These are phyloP conservation scores for Rhizophora apiculata DNA, from an alignment of 345 rosid species.

Conservation along the genomic window DNA sequence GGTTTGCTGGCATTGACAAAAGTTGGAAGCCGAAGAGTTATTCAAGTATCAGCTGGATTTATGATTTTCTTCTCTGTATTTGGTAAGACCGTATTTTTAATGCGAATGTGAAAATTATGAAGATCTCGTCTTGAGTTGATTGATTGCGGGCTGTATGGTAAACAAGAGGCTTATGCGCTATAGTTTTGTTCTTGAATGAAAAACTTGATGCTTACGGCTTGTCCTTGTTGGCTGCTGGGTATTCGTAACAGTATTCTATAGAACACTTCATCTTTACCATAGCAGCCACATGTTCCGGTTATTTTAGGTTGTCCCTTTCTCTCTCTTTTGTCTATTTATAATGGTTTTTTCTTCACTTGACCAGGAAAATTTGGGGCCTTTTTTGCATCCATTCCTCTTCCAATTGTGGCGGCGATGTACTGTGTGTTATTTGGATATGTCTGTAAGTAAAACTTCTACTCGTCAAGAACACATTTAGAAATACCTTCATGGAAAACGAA, in stretches of 20 bases:
- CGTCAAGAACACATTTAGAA: too few species aligned
- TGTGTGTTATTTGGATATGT: constrained; percentile 82
- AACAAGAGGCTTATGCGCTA: too few species aligned
- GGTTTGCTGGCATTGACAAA: constrained; percentile 22
- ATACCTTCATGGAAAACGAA: too few species aligned
- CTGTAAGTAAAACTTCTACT: constrained; percentile 42
- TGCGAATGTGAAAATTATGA: not conserved
- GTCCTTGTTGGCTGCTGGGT: too few species aligned
- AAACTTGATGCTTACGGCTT: too few species aligned
- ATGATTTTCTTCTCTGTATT: constrained; percentile 28
- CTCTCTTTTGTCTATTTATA: not conserved
- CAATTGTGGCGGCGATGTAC: constrained; percentile 64
- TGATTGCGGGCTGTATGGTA: too few species aligned
- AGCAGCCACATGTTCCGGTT: too few species aligned
- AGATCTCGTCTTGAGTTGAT: too few species aligned
- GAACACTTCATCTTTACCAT: too few species aligned
- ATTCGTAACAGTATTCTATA: too few species aligned
- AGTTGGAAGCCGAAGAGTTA: constrained; percentile 25
- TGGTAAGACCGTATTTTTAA: not conserved
- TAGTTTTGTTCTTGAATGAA: too few species aligned
- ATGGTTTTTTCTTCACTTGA: not conserved
- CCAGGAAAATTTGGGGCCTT: constrained; percentile 87
- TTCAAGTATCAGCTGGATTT: constrained; percentile 22
- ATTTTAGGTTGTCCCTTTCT: too few species aligned
- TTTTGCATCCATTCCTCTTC: constrained; percentile 86